Percentiles rank a stretch among this genome's conserved stretches.
phyloP scores from a whole-genome alignment of 768 basidiomycete species.

The Tricholoma hemisulphureum region DNA sequence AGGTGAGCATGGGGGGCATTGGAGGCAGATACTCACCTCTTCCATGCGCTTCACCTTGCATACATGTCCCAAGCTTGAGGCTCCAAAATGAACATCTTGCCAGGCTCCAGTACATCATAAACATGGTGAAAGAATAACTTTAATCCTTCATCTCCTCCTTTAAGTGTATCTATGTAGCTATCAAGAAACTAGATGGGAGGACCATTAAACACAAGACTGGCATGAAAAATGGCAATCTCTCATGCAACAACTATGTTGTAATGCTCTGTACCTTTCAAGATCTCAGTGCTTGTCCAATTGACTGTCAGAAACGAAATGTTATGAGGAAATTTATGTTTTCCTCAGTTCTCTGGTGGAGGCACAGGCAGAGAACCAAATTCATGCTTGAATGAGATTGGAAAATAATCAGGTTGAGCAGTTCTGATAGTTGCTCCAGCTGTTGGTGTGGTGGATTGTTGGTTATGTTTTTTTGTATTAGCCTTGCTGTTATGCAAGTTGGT shows the following conservation, averaged over 20 bases:
- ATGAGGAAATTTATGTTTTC: conserved; percentile 61
- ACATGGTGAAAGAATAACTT: conserved; percentile 63
- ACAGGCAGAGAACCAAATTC: conserved; percentile 74
- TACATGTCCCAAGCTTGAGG: conserved; percentile 87
- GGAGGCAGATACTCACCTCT: conserved; percentile 35
- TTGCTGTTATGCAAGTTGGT: not conserved
- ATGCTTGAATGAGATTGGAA: conserved; percentile 75
- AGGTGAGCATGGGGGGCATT: not conserved
- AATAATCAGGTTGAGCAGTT: conserved; percentile 46
- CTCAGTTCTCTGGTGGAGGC: conserved; percentile 39
- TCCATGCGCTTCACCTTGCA: conserved; percentile 72
- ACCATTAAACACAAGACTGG: not conserved
- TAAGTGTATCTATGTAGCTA: conserved; percentile 92
- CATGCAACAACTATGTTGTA: conserved; percentile 85
- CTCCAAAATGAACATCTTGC: conserved; percentile 74
- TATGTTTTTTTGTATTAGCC: conserved; percentile 22
- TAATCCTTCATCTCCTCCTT: conserved; percentile 78
- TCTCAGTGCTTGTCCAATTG: conserved; percentile 66
- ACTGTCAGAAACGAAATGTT: conserved; percentile 71
- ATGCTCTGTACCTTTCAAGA: conserved; percentile 54
- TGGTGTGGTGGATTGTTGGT: conserved; percentile 10
- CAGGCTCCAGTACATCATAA: conserved; percentile 52
- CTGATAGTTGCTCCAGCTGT: not conserved
- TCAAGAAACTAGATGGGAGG: conserved; percentile 58
- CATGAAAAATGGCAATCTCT: conserved; percentile 21